These are phyloP conservation scores for Talaromyces sp. DNA, from an alignment of 2,329 filamentous ascomycete genomes.

Conservation along the genomic window DNA sequence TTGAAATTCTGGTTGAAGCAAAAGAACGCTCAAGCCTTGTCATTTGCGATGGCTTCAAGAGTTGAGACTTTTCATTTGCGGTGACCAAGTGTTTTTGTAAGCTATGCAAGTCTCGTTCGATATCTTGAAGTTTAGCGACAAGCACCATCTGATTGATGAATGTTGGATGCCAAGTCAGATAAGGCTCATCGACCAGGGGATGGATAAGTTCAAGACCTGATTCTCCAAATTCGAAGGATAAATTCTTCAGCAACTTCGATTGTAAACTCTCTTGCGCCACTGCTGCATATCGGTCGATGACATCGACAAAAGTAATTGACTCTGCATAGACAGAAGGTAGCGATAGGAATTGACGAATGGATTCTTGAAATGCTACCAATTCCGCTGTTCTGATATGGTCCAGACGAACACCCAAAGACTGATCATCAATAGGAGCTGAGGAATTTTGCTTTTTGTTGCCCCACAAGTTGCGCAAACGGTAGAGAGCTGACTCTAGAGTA, in stretches of 20 bases:
- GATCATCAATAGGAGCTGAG: conserved; percentile 13
- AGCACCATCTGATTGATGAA: conserved; percentile 16
- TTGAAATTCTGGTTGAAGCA: conserved; percentile 33
- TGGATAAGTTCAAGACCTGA: conserved; percentile 30
- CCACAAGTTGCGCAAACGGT: conserved; percentile 34
- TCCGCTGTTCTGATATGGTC: conserved; percentile 34
- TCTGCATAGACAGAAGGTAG: conserved; percentile 12
- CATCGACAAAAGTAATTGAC: neutral
- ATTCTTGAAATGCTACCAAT: conserved; percentile 26
- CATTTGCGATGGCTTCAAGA: conserved; percentile 38
- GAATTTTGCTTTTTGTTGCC: conserved; percentile 13
- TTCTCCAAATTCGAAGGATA: neutral
- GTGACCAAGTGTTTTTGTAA: conserved; percentile 28
- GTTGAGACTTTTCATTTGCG: conserved; percentile 26
- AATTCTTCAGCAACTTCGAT: conserved; percentile 22
- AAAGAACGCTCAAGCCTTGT: conserved; percentile 36
- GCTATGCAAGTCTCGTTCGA: conserved; percentile 29
- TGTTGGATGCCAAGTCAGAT: conserved; percentile 20
- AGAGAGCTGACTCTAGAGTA: conserved; percentile 33
- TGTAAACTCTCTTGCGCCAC: conserved; percentile 24
- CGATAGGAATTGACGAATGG: conserved; percentile 18
- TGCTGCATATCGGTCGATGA: conserved; percentile 23
- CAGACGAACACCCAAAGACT: conserved; percentile 25
- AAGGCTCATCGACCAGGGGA: conserved; percentile 35
- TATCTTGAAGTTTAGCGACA: conserved; percentile 32